These are phyloP conservation scores for Amylostereum areolatum DNA, from an alignment of 1,284 basidiomycete species.

Conservation along the genomic window DNA sequence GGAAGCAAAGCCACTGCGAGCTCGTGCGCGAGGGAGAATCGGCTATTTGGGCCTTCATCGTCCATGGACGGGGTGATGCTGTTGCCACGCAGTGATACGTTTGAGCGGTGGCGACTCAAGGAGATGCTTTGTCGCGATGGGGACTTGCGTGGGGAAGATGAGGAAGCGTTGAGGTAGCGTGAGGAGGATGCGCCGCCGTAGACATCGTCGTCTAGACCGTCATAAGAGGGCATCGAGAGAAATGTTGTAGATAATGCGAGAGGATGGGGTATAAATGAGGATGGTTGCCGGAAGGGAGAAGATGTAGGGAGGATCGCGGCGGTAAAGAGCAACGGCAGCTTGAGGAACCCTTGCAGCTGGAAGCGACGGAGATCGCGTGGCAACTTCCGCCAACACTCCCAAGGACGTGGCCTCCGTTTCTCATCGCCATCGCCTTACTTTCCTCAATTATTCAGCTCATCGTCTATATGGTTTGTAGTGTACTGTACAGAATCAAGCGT, in stretches of 20 bases:
- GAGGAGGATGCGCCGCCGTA: slow-evolving; percentile 11
- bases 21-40: slow-evolving; percentile 75
- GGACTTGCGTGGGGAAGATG: slow-evolving; percentile 36
- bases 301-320: not conserved
- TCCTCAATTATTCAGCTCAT: too few relatives aligned
- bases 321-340: too few relatives aligned
- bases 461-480: too few relatives aligned
- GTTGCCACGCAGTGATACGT: slow-evolving; percentile 33
- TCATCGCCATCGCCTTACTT: too few relatives aligned
- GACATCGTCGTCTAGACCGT: slow-evolving; percentile 2
- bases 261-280: not conserved
- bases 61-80: slow-evolving; percentile 29
- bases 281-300: not conserved
- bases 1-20: slow-evolving; percentile 78
- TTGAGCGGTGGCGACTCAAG: slow-evolving; percentile 36
- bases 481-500: too few relatives aligned
- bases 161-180: slow-evolving; percentile 12
- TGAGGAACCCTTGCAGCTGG: too few relatives aligned
- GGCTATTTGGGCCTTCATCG: slow-evolving; percentile 37
- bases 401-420: too few relatives aligned
- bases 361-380: too few relatives aligned
- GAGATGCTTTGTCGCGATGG: slow-evolving; percentile 39
- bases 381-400: too few relatives aligned
- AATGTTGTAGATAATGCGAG: not conserved
- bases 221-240: too few relatives aligned